phyloP scores from a whole-genome alignment of 2,329 filamentous ascomycete species.

The Lanzia echinophila region DNA sequence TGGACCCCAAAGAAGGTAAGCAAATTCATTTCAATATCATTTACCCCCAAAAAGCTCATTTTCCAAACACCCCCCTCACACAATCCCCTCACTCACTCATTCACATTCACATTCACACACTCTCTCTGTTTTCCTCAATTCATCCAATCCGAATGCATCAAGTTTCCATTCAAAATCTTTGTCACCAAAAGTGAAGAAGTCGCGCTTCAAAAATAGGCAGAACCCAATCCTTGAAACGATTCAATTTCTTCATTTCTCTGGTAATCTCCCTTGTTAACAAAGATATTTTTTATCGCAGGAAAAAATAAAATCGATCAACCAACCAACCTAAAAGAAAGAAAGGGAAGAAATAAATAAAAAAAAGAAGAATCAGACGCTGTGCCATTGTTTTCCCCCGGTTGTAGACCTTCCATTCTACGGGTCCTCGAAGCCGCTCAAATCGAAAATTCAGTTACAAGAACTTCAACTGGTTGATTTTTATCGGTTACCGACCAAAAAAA shows the following conservation, averaged over 20 bases:
- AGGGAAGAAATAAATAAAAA: too few relatives aligned
- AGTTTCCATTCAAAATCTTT: not conserved
- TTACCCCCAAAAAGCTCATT: not conserved
- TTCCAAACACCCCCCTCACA: not conserved
- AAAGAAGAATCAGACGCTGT: slow-evolving; percentile 9
- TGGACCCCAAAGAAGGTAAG: not conserved
- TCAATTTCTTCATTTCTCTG: not conserved
- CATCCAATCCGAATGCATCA: slow-evolving; percentile 6
- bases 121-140: too few relatives aligned
- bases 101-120: too few relatives aligned
- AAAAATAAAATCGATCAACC: not conserved
- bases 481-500: slow-evolving; percentile 8
- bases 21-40: not conserved
- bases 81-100: not conserved
- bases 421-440: slow-evolving; percentile 8
- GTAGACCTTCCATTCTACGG: slow-evolving; percentile 7
- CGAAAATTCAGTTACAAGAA: not conserved
- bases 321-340: not conserved
- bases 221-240: slow-evolving; percentile 3
- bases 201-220: slow-evolving; percentile 9
- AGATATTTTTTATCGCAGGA: not conserved
- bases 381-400: slow-evolving; percentile 9
- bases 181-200: slow-evolving; percentile 2
- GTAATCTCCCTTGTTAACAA: slow-evolving; percentile 10
- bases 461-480: slow-evolving; percentile 7